These are phyloP conservation scores for Mycena metata DNA, from an alignment of 768 basidiomycete species.

Conservation along the genomic window DNA sequence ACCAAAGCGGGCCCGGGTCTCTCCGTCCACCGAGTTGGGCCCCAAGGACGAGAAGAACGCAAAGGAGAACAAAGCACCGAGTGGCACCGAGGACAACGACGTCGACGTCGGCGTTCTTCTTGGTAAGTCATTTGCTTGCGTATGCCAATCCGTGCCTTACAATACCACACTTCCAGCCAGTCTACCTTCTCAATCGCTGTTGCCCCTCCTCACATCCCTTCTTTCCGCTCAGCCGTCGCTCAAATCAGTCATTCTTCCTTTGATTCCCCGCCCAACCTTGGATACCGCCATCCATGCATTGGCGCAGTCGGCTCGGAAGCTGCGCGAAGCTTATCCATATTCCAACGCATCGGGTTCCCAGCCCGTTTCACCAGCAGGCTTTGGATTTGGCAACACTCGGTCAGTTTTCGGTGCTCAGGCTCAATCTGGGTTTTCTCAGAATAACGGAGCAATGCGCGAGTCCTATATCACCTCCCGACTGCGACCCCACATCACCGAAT, in stretches of 20 bases:
- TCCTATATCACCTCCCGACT: slow-evolving; percentile 83
- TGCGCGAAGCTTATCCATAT: slow-evolving; percentile 88
- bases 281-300: slow-evolving; percentile 80
- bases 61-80: slow-evolving; percentile 64
- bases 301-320: slow-evolving; percentile 75
- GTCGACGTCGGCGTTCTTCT: slow-evolving; percentile 86
- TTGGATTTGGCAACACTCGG: slow-evolving; percentile 52
- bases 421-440: slow-evolving; percentile 42
- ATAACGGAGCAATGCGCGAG: slow-evolving; percentile 80
- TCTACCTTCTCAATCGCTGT: slow-evolving; percentile 80
- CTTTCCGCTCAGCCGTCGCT: slow-evolving; percentile 77
- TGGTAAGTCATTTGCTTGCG: slow-evolving; percentile 61
- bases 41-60: slow-evolving; percentile 56
- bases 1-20: slow-evolving; percentile 74
- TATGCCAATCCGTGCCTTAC: slow-evolving; percentile 19
- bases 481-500: slow-evolving; percentile 81
- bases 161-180: slow-evolving; percentile 66
- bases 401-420: slow-evolving; percentile 43
- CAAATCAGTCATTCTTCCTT: slow-evolving; percentile 77
- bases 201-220: slow-evolving; percentile 80
- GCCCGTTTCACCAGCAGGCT: slow-evolving; percentile 41
- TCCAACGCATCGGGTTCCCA: slow-evolving; percentile 56
- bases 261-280: slow-evolving; percentile 89
- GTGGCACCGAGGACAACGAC: slow-evolving; percentile 64
- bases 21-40: slow-evolving; percentile 46